phyloP scores from a whole-genome alignment of 192 early-diverging fungal species.

The Gaertneriomyces semiglobifer region DNA sequence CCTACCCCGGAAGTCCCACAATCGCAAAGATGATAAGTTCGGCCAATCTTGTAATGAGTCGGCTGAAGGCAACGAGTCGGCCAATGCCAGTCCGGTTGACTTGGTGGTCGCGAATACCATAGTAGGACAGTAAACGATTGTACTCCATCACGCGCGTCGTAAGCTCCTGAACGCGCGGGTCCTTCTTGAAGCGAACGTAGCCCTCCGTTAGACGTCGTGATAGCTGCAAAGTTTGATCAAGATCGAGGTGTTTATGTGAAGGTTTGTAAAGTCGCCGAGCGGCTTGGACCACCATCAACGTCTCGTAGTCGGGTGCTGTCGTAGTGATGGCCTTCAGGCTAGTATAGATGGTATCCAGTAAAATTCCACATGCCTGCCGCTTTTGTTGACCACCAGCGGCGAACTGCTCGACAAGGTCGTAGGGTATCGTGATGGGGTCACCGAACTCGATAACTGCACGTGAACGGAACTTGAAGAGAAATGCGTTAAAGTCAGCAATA shows the following conservation, averaged over 20 bases:
- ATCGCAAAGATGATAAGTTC: constrained; percentile 71
- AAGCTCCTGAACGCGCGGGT: constrained; percentile 77
- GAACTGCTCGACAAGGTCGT: constrained; percentile 80
- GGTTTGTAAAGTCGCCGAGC: constrained; percentile 89
- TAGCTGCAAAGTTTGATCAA: constrained; percentile 83
- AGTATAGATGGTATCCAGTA: constrained; percentile 78
- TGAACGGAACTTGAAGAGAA: constrained; percentile 74
- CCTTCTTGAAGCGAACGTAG: constrained; percentile 76
- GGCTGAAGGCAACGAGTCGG: constrained; percentile 57
- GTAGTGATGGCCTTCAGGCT: constrained; percentile 85
- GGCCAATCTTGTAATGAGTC: constrained; percentile 67
- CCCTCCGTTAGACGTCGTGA: constrained; percentile 80
- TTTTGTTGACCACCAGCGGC: constrained; percentile 76
- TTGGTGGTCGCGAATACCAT: constrained; percentile 95
- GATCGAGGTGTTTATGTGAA: constrained; percentile 74
- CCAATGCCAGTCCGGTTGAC: constrained; percentile 76
- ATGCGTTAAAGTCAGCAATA: background rate
- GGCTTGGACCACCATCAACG: constrained; percentile 89
- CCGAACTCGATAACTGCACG: constrained; percentile 98
- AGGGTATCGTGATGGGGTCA: constrained; percentile 74
- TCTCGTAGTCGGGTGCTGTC: constrained; percentile 89
- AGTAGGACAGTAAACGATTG: constrained; percentile 84
- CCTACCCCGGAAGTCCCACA: constrained; percentile 79
- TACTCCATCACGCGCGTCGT: constrained; percentile 74
- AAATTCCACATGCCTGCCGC: constrained; percentile 71